Percentiles rank a stretch among this genome's conserved stretches.
These are phyloP conservation scores for Clonostachys byssicola DNA, from an alignment of 2,329 filamentous ascomycete species.

Conservation along the genomic window DNA sequence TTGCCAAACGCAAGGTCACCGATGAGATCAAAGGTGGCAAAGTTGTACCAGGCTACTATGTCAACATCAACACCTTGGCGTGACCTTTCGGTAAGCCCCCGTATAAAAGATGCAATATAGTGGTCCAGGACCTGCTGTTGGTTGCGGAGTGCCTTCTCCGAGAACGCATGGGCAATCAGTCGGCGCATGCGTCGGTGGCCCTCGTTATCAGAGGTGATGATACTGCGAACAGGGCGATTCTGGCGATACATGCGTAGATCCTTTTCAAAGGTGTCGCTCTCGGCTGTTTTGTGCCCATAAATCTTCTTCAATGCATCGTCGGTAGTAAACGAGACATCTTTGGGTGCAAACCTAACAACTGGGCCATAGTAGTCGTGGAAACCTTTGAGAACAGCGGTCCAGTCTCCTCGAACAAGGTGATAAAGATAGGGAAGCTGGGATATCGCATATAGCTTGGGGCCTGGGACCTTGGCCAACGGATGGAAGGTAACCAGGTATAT, in stretches of 20 bases:
- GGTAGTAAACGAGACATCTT: conserved; percentile 26
- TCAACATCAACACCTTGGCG: no score
- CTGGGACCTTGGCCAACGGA: background rate
- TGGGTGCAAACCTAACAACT: conserved; percentile 29
- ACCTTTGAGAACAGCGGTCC: background rate
- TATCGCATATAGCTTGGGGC: background rate
- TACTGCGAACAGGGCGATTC: no score
- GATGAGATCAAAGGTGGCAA: conserved; percentile 14
- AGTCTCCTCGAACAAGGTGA: background rate
- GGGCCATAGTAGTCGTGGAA: conserved; percentile 12
- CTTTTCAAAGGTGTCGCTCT: no score
- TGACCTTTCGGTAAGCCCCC: no score
- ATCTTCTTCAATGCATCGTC: conserved; percentile 28
- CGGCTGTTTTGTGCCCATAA: conserved; percentile 15
- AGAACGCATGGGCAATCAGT: background rate
- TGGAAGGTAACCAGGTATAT: background rate
- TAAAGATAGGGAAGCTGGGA: background rate
- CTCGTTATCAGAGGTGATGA: background rate
- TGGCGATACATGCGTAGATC: no score
- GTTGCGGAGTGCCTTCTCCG: background rate
- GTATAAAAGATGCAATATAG: no score
- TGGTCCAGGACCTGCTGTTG: no score
- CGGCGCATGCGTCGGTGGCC: background rate
- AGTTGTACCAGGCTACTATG: no score
- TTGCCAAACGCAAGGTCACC: conserved; percentile 17